Base-by-base conservation (phyloP, 306 rosid species). In the Lotus japonicus region DNA sequence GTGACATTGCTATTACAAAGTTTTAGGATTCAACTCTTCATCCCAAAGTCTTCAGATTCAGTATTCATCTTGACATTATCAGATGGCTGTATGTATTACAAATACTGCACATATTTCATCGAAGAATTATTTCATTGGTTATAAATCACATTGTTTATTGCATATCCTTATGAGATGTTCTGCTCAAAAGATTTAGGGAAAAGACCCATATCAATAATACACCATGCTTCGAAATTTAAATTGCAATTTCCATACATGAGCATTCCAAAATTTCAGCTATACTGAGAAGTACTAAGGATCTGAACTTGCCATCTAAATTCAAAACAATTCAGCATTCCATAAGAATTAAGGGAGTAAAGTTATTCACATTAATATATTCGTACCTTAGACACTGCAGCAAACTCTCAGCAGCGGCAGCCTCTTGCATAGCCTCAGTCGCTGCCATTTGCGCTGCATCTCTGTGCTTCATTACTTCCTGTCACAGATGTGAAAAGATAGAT, bases 391-490 rank as follows among this genome's bases (percentile, higher is more conserved):
- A 90, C 58, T 78, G 92, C 73, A 95, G 85, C 78, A 91, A 73
- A 80, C 83, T 88, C 77, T 95, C 99, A 43, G 97, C 91, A 50
- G 88, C 84, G 4, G 99, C 89, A 70, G 97, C 99, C 81, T 95
- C 99, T 77, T 95, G 96, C 51, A 95, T 78, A 19, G 99, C 99
- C 76, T 90, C 99, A 42, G 66, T 77, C 72, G 97, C 97, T 69
- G 97, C 97, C 42, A 86, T 56, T 71, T 85, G 99, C 51, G 99
- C 97, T 43, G 95, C 87, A 83, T 95, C 97, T 74, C 99, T 95
- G 65, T 85, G 88, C 84, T 79, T 88, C 89, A 88, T 78, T 55
- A 95, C 92, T 81, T 90, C 95, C 99, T 95, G 81, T 42, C 16
- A 73, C 28, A 64, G 23, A 85, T 10, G 12, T 21, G 57, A 64